Percentiles rank a stretch among this genome's conserved stretches.
Evolutionary conservation across 768 basidiomycete species (phyloP).

Genomic region (Mrakia frigida): DNA sequence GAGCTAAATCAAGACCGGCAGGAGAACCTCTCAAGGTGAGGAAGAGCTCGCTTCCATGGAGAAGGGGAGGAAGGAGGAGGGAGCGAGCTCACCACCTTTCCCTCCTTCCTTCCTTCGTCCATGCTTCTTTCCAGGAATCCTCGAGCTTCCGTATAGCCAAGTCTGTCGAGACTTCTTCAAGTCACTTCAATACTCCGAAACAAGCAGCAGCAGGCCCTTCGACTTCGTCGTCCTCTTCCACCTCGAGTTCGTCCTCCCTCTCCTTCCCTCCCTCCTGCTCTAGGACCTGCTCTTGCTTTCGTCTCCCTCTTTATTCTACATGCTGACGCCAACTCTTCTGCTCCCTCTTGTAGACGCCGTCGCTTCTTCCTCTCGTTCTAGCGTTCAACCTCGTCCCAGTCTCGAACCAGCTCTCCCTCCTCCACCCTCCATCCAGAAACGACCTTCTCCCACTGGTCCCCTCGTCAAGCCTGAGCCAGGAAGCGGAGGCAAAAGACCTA

Average conservation of each 20-base stretch:
- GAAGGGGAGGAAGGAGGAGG: neutral
- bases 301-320: neutral
- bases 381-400: neutral
- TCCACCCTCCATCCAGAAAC: conserved; percentile 8
- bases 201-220: neutral
- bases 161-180: neutral
- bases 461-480: conserved; percentile 5
- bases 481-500: neutral
- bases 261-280: neutral
- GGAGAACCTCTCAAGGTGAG: neutral
- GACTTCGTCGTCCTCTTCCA: neutral
- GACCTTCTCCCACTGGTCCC: neutral
- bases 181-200: neutral
- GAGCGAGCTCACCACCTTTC: neutral
- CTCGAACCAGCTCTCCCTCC: neutral
- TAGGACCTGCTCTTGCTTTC: no score
- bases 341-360: neutral
- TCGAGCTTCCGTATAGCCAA: neutral
- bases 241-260: neutral
- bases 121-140: neutral
- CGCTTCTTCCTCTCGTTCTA: neutral
- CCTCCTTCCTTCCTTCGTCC: neutral
- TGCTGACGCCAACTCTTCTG: neutral
- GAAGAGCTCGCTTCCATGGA: no score
- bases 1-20: neutral